Percentiles rank a stretch among this genome's conserved stretches.
phyloP scores from a whole-genome alignment of 805 yeast species.

The Saturnispora sanitii region DNA sequence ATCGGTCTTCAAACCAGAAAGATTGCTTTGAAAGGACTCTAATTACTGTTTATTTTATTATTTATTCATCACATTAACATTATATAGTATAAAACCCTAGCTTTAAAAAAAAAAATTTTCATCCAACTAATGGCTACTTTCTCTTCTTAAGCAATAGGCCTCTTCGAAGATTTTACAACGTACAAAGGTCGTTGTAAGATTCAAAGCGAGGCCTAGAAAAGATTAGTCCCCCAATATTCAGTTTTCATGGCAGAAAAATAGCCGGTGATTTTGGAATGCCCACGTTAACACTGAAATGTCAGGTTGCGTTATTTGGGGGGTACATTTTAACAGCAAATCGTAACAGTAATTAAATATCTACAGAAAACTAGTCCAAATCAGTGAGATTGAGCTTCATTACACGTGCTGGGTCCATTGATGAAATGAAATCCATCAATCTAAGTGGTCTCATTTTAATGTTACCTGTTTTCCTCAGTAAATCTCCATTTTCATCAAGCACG shows the following conservation, averaged over 20 bases:
- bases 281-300: background rate
- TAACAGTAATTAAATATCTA: background rate
- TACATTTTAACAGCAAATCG: slow-evolving; percentile 6
- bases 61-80: slow-evolving; percentile 1
- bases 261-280: background rate
- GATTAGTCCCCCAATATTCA: slow-evolving; percentile 9
- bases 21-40: slow-evolving; percentile 11
- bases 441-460: slow-evolving; percentile 50
- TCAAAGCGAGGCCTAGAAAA: slow-evolving; percentile 41
- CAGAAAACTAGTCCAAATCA: slow-evolving; percentile 11
- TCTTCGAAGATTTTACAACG: slow-evolving; percentile 41
- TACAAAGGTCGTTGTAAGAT: slow-evolving; percentile 32
- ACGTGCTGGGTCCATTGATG: slow-evolving; percentile 21
- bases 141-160: slow-evolving; percentile 22
- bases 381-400: slow-evolving; percentile 12
- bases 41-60: background rate
- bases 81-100: background rate
- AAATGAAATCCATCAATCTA: slow-evolving; percentile 51
- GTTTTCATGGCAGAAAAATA: background rate
- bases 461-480: slow-evolving; percentile 25
- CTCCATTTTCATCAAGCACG: slow-evolving; percentile 30
- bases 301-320: slow-evolving; percentile 4
- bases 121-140: background rate
- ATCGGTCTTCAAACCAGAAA: slow-evolving; percentile 26
- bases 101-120: background rate